Evolutionary conservation across 371 early-diverging fungal species (phyloP).

Genomic region (Syncephalastrum monosporum): DNA sequence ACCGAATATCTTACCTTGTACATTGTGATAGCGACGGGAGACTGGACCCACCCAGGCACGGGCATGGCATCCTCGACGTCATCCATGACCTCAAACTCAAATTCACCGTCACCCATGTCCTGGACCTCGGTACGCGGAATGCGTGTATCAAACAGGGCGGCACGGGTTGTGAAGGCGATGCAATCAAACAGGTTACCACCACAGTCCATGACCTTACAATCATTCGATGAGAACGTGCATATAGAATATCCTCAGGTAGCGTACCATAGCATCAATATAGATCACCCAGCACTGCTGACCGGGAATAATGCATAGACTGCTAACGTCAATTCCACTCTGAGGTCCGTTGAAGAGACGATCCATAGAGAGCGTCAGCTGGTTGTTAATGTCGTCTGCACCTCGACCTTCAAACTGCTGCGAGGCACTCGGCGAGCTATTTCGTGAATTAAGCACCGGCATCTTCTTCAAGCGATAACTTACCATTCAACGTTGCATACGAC

Average conservation of each 20-base stretch:
- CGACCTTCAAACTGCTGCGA: conserved; percentile 80
- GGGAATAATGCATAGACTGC: conserved; percentile 85
- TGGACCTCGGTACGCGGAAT: conserved; percentile 81
- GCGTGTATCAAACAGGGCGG: conserved; percentile 81
- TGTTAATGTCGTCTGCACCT: conserved; percentile 82
- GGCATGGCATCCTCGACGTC: conserved; percentile 80
- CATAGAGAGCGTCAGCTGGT: conserved; percentile 76
- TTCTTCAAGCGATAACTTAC: conserved; percentile 27
- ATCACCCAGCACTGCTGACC: conserved; percentile 89
- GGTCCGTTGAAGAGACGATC: conserved; percentile 78
- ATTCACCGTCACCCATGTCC: conserved; percentile 69
- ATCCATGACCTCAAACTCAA: conserved; percentile 88
- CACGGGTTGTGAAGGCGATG: conserved; percentile 80
- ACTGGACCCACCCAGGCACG: conserved; percentile 71
- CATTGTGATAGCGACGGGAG: conserved; percentile 83
- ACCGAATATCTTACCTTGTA: conserved; percentile 58
- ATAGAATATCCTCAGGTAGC: conserved; percentile 8
- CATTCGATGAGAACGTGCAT: background rate
- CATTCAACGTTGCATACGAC: conserved; percentile 88
- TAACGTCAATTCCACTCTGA: conserved; percentile 83
- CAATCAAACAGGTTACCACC: conserved; percentile 88
- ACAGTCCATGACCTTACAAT: conserved; percentile 71
- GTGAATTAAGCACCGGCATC: background rate
- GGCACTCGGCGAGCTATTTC: conserved; percentile 71
- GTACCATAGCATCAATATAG: conserved; percentile 86